These are phyloP conservation scores for Chamaecyparis obtusa DNA, from an alignment of 75 land plant species.

Conservation along the genomic window DNA sequence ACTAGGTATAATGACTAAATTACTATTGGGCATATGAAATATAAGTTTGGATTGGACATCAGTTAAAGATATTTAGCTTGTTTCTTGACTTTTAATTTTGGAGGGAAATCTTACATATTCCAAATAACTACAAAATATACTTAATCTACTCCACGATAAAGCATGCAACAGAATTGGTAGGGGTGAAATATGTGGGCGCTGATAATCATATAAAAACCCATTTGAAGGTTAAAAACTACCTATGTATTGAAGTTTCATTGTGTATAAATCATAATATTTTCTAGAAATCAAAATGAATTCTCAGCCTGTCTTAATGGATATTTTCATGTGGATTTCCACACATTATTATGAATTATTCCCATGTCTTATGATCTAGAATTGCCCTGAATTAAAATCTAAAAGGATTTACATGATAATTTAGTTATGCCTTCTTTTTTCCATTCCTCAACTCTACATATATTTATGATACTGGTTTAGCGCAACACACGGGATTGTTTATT, in stretches of 20 bases:
- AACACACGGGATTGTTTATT: neutral
- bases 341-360: neutral
- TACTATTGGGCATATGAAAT: neutral
- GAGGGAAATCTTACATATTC: constrained; percentile 57
- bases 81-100: neutral
- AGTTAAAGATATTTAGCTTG: neutral
- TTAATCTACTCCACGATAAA: constrained; percentile 83
- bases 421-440: neutral
- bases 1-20: neutral
- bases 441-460: neutral
- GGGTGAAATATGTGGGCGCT: constrained; percentile 55
- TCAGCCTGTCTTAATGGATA: neutral
- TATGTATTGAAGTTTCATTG: neutral
- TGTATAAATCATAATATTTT: neutral
- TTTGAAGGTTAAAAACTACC: constrained; percentile 52
- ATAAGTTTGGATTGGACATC: neutral
- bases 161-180: constrained; percentile 73
- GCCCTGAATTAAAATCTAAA: neutral
- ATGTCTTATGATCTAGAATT: neutral
- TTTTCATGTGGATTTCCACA: neutral
- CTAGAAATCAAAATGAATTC: neutral
- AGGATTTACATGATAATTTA: neutral
- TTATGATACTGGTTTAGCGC: neutral
- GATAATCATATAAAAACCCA: constrained; percentile 54
- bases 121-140: constrained; percentile 96